These are phyloP conservation scores for Aspergillus neoniger DNA, from an alignment of 2,329 filamentous ascomycete species.

Conservation along the genomic window DNA sequence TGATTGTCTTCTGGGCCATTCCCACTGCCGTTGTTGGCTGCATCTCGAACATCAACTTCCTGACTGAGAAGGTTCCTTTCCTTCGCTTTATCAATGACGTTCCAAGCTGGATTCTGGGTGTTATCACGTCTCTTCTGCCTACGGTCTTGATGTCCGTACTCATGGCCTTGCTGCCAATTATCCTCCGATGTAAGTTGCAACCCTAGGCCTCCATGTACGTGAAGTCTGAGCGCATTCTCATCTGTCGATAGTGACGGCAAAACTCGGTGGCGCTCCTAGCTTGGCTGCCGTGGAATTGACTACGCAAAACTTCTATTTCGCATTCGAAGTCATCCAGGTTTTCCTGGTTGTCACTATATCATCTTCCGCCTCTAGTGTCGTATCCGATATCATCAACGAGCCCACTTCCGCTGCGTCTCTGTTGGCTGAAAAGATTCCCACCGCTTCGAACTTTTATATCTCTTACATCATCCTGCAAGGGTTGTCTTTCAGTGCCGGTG, in stretches of 20 bases:
- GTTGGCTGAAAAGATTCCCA: constrained; percentile 74
- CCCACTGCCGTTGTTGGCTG: constrained; percentile 77
- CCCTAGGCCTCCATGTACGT: background rate
- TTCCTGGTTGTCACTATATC: constrained; percentile 85
- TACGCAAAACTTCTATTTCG: constrained; percentile 87
- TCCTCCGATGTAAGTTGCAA: constrained; percentile 67
- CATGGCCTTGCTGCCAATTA: constrained; percentile 80
- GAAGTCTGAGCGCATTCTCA: background rate
- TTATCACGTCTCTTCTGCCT: constrained; percentile 83
- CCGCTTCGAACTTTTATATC: constrained; percentile 90
- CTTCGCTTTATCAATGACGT: constrained; percentile 72
- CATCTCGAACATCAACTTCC: constrained; percentile 78
- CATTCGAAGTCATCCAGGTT: constrained; percentile 73
- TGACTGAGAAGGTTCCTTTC: constrained; percentile 66
- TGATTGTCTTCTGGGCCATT: constrained; percentile 86
- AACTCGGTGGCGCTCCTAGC: constrained; percentile 76
- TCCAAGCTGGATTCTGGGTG: constrained; percentile 71
- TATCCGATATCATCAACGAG: constrained; percentile 62
- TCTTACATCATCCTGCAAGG: constrained; percentile 95
- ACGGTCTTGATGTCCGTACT: constrained; percentile 76
- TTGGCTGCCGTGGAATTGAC: constrained; percentile 79
- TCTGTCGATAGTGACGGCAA: constrained; percentile 65
- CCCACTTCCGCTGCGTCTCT: constrained; percentile 64
- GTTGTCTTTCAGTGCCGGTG: constrained; percentile 71
- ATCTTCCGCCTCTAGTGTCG: constrained; percentile 74